These are phyloP conservation scores for Sanghuangporus baumii DNA, from an alignment of 1,284 basidiomycete species.

Conservation along the genomic window DNA sequence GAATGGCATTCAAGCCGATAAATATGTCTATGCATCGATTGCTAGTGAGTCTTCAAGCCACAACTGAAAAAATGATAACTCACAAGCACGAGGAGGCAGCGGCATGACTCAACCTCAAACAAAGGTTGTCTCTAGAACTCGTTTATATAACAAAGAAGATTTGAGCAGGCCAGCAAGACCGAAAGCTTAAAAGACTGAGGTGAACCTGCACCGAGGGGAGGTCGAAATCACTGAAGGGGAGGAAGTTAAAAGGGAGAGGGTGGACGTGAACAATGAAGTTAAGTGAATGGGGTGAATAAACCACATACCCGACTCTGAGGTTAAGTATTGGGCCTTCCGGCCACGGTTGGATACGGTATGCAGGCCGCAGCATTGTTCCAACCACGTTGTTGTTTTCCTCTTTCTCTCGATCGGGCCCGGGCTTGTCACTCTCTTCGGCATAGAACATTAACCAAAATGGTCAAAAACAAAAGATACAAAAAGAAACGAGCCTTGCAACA, in stretches of 20 bases:
- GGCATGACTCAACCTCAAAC: conserved; percentile 19
- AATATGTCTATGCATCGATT: conserved; percentile 49
- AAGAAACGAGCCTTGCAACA: neutral
- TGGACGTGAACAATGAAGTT: neutral
- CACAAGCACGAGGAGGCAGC: conserved; percentile 36
- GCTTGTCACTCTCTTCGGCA: too few species aligned
- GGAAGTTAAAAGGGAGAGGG: neutral
- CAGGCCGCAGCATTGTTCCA: conserved; percentile 4
- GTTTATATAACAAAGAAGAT: neutral
- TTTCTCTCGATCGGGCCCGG: neutral
- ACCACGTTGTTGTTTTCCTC: neutral
- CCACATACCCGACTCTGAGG: neutral
- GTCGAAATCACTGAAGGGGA: conserved; percentile 1
- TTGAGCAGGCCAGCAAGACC: conserved; percentile 1
- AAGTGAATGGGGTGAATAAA: neutral
- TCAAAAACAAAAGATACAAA: conserved; percentile 1
- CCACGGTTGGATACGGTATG: neutral
- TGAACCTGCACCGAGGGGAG: conserved; percentile 17
- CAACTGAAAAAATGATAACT: conserved; percentile 20
- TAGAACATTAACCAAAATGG: neutral
- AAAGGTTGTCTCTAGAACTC: neutral
- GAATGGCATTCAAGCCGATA: conserved; percentile 74
- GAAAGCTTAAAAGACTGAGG: neutral
- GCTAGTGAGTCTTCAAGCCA: neutral
- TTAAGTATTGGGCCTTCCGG: conserved; percentile 4